Evolutionary conservation across 768 basidiomycete species (phyloP).

Genomic region (Amanita rimosa): DNA sequence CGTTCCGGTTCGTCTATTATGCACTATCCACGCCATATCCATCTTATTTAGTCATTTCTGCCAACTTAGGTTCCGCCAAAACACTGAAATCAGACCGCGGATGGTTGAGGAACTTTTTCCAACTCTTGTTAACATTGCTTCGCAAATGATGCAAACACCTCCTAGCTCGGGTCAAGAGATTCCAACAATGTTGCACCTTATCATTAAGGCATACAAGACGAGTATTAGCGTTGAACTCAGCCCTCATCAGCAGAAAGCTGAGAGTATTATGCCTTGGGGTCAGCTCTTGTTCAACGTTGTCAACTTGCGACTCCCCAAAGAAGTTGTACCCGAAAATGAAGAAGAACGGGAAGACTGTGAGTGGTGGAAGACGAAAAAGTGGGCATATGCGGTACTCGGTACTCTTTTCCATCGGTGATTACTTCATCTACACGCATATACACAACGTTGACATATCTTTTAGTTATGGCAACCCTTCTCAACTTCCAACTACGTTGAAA

Average conservation of each 20-base stretch:
- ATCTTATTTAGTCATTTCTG: neutral
- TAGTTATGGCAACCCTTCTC: conserved; percentile 81
- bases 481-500: conserved; percentile 65
- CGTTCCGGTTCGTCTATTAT: conserved; percentile 45
- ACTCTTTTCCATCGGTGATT: conserved; percentile 63
- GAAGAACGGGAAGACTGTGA: conserved; percentile 69
- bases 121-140: conserved; percentile 62
- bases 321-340: conserved; percentile 56
- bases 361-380: conserved; percentile 93
- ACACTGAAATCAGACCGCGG: conserved; percentile 42
- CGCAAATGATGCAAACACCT: conserved; percentile 52
- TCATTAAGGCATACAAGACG: conserved; percentile 80
- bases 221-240: conserved; percentile 69
- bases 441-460: neutral
- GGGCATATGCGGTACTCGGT: conserved; percentile 78
- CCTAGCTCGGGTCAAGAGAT: conserved; percentile 60
- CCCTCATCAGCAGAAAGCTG: conserved; percentile 59
- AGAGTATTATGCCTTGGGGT: conserved; percentile 82
- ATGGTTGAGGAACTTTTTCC: conserved; percentile 63
- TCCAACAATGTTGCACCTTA: conserved; percentile 75
- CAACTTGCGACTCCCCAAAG: conserved; percentile 55
- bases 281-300: conserved; percentile 71
- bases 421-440: neutral
- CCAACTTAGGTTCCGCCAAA: conserved; percentile 54
- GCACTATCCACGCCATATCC: neutral